Percentiles rank a stretch among this genome's conserved stretches.
Evolutionary conservation across 768 basidiomycete species (phyloP).

Genomic region (Naematelia encephala): DNA sequence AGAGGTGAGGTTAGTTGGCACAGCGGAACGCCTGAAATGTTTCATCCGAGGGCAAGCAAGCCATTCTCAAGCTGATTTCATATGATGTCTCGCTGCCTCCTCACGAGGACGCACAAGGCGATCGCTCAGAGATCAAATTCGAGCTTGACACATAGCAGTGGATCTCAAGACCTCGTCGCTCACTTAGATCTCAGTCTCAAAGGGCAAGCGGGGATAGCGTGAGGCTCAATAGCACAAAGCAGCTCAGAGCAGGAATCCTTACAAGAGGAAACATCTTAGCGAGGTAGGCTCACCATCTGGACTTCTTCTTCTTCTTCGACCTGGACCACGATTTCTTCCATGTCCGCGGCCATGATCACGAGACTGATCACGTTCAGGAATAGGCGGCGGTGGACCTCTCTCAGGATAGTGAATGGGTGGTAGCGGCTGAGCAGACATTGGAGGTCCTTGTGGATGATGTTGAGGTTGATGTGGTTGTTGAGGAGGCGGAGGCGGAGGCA

Average conservation of each 20-base stretch:
- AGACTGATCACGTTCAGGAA: conserved; percentile 54
- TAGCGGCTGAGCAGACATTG: neutral
- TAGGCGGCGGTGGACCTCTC: conserved; percentile 1
- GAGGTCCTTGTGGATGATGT: neutral
- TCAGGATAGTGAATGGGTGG: neutral
- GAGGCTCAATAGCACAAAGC: neutral
- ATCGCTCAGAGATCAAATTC: neutral
- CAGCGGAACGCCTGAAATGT: neutral
- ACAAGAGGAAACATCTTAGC: neutral
- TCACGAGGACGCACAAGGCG: neutral
- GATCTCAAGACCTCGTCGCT: conserved; percentile 6
- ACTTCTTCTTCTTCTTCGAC: conserved; percentile 20
- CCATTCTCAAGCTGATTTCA: too few species aligned
- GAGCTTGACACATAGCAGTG: conserved; percentile 3
- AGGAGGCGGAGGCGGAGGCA: neutral
- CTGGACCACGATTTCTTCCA: conserved; percentile 55
- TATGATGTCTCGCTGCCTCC: too few species aligned
- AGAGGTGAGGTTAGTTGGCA: conserved; percentile 1
- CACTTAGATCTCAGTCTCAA: neutral
- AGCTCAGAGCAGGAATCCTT: neutral
- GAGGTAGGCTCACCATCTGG: conserved; percentile 26
- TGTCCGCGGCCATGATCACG: conserved; percentile 61
- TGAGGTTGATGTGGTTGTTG: conserved; percentile 3
- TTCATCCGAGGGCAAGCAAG: too few species aligned
- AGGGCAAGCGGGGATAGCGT: neutral